Base-by-base conservation (phyloP, 306 rosid genomes). In the Begonia fuchsioides region DNA sequence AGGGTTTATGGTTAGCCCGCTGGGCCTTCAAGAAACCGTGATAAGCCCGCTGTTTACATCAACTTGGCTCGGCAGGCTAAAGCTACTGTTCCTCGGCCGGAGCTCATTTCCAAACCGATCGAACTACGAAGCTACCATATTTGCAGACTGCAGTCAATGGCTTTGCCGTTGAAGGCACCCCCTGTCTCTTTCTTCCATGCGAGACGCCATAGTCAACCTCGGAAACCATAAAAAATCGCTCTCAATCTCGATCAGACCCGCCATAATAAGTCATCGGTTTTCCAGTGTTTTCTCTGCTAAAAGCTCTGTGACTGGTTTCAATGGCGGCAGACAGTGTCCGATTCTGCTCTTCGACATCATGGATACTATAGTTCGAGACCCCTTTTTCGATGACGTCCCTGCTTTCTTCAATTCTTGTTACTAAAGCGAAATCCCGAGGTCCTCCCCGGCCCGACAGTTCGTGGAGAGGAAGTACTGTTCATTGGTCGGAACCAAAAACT, bases 281-380 rank as follows among this genome's bases (percentile, higher is more conserved):
- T 39, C 59, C 44, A 18, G 52, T 18, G 38, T 16, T 41, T 40
- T 47, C 11, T 12, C 60, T 38, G 12, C 53, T 45, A 17, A n/a
- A 38, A 50, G 38, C 51, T 38, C 18, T 47, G 61, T 12, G 45
- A 38, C 14, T 11, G 39, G 10, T 13, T 14, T 6, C 12, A 38
- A 12, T 3, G 32, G 15, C 9, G 40, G 56, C 10, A 65, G 78
- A 60, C 85, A 77, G 64, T 79, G 76, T 51, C 98, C 98, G 15
- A 43, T 90, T 49, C 68, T 90, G 19, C 76, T 90, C n/a, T 90
- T 90, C 44, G 98, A 90, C 64, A 73, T 90, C 61, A 90, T 90
- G 95, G 94, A 75, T 50, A 90, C 98, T 38, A 35, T 90, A 52
- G 95, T 90, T 66, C 95, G 87, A 6, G 98, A 90, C 73, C 98